A percentile compares a stretch with the other conserved stretches of the same genome.
Evolutionary conservation across 2,329 filamentous ascomycete species (phyloP).

Genomic region (Pestalotiopsis fici): DNA sequence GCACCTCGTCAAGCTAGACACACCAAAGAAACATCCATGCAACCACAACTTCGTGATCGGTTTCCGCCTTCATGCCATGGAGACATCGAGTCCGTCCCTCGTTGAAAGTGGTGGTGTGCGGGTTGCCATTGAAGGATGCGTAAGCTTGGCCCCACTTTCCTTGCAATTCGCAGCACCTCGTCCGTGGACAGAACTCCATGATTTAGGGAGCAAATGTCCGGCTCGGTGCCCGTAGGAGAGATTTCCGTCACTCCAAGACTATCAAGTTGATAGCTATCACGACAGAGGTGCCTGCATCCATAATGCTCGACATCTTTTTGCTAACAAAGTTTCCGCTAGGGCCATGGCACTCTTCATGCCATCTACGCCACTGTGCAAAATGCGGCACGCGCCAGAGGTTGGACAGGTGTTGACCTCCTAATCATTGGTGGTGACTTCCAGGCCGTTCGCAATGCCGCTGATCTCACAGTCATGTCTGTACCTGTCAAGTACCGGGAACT

Average conservation of each 20-base stretch:
- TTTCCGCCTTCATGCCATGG: background rate
- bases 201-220: background rate
- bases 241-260: background rate
- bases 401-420: conserved; percentile 82
- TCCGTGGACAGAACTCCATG: background rate
- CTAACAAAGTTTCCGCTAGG: conserved; percentile 49
- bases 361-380: conserved; percentile 81
- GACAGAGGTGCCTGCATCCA: too few relatives aligned
- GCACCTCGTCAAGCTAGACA: too few relatives aligned
- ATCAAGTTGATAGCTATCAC: too few relatives aligned
- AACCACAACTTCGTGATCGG: too few relatives aligned
- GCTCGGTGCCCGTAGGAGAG: background rate
- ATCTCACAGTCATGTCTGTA: conserved; percentile 87
- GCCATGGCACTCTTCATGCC: conserved; percentile 86
- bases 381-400: conserved; percentile 70
- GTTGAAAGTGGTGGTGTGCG: conserved; percentile 53
- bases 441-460: conserved; percentile 85
- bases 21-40: too few relatives aligned
- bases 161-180: background rate
- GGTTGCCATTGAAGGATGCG: conserved; percentile 85
- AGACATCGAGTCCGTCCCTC: background rate
- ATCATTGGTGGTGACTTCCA: conserved; percentile 98
- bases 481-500: conserved; percentile 85
- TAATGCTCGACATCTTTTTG: too few relatives aligned
- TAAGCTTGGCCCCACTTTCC: conserved; percentile 43